Evolutionary conservation across 495 filamentous ascomycete genomes (phyloP).

Genomic region (Penicillium dipodomyicola): DNA sequence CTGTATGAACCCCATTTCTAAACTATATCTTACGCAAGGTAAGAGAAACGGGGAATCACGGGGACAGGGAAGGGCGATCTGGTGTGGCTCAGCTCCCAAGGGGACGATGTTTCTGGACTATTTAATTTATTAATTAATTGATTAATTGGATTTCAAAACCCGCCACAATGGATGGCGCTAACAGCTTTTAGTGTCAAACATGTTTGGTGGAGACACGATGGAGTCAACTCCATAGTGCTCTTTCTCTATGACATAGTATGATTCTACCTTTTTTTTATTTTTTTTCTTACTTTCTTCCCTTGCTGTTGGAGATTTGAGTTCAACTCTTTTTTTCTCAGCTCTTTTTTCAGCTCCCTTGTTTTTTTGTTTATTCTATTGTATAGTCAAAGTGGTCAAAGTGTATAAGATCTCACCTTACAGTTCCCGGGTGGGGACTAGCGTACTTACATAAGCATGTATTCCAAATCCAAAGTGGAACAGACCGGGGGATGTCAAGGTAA

Average conservation of each 20-base stretch:
- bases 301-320: background rate
- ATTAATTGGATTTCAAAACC: slow-evolving; percentile 1
- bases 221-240: background rate
- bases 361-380: background rate
- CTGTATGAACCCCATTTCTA: background rate
- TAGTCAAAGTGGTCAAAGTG: background rate
- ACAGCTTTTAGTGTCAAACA: slow-evolving; percentile 17
- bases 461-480: slow-evolving; percentile 6
- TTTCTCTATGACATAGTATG: background rate
- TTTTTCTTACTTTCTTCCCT: background rate
- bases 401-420: background rate
- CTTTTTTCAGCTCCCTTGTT: background rate
- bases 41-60: background rate
- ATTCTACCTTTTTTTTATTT: background rate
- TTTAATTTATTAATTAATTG: background rate
- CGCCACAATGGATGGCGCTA: slow-evolving; percentile 14
- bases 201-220: slow-evolving; percentile 14
- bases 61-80: background rate
- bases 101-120: background rate
- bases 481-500: background rate
- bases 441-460: slow-evolving; percentile 19
- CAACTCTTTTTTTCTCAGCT: background rate
- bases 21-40: background rate
- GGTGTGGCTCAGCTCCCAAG: slow-evolving; percentile 24
- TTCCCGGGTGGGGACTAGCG: background rate